These are phyloP conservation scores for Phascolomyces articulosus DNA, from an alignment of 371 early-diverging fungal species.

Conservation along the genomic window DNA sequence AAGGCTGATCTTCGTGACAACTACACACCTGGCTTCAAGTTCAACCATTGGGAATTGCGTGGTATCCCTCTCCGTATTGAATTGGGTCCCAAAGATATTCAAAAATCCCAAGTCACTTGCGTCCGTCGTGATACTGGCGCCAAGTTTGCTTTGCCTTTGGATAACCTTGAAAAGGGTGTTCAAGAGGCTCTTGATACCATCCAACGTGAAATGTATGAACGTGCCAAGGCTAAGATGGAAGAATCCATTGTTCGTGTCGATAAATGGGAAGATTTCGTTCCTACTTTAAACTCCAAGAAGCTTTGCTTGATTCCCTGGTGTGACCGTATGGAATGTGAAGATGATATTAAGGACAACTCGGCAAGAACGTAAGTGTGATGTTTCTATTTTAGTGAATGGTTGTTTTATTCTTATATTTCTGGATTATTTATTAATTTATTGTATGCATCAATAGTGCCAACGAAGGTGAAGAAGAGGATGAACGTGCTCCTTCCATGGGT, in stretches of 20 bases:
- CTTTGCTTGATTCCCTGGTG: conserved; percentile 98
- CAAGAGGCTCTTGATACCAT: conserved; percentile 79
- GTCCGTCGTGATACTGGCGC: conserved; percentile 91
- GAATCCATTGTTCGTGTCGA: conserved; percentile 76
- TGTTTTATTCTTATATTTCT: too few species aligned
- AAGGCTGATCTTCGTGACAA: conserved; percentile 92
- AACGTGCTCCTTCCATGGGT: conserved; percentile 97
- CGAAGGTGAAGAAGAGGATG: conserved; percentile 85
- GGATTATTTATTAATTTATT: too few species aligned
- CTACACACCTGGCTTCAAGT: conserved; percentile 99
- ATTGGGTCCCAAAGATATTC: conserved; percentile 97
- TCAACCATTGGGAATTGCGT: conserved; percentile 99
- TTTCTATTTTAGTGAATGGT: too few species aligned
- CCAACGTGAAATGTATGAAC: conserved; percentile 92
- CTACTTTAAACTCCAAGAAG: conserved; percentile 88
- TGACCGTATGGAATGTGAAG: conserved; percentile 92
- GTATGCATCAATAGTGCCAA: conserved; percentile 33
- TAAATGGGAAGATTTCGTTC: conserved; percentile 94
- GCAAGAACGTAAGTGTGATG: conserved; percentile 65
- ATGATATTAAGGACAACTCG: conserved; percentile 94
- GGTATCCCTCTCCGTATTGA: conserved; percentile 99
- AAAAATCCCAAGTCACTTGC: conserved; percentile 78
- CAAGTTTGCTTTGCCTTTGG: conserved; percentile 70
- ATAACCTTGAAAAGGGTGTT: conserved; percentile 63
- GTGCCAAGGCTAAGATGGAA: conserved; percentile 86